Evolutionary conservation across 1,284 basidiomycete genomes (phyloP), one percentile per base, ranked within the genome.

Genomic region (Melampsora abietis-canadensis): DNA sequence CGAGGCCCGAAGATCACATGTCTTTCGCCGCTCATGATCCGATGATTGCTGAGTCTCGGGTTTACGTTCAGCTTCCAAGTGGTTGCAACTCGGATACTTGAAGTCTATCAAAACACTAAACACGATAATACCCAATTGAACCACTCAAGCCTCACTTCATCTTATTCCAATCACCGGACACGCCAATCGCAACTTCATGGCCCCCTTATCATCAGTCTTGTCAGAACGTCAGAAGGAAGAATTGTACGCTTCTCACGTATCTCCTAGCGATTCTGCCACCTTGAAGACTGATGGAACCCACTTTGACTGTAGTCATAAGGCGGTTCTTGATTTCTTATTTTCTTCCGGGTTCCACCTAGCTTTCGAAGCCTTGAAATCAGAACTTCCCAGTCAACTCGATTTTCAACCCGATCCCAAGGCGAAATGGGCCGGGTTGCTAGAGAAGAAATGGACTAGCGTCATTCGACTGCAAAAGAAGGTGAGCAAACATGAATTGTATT

Each of bases 401-500:
- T 92, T 92, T 81, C 85, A 86, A 10, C 88, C 88, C 21, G 90
- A 94, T 84, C 87, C 91, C 19, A 92, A 90, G 80, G 88, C 90
- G 65, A 90, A 90, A 80, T 91, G 88, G 80, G 87, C 88, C 1
- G 92, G 92, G 0, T 84, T 95, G 76, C 83, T 95, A 76, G 92
- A 92, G 84, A 94, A 94, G 87, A 95, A 95, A 82, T 95, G 92
- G 92, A 94, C 92, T 31, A 90, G 89, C 80, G 91, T 94, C 27
- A 93, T 95, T 76, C 86, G 92, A 76, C 82, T 95, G 79, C 93
- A 95, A 84, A 92, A 94, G 85, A 94, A 94, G 88, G 92, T 90
- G 77, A 77, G 84, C 24, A 54, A 54, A 78, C 14, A 14, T 24
- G 15, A 61, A 44, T 4, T 27, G 12, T 57, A 30, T 15, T 12